Percentiles rank a stretch among this genome's conserved stretches.
Conservation (phyloP, 495 filamentous ascomycete genomes). For the Tuber microsphaerosporum region DNA sequence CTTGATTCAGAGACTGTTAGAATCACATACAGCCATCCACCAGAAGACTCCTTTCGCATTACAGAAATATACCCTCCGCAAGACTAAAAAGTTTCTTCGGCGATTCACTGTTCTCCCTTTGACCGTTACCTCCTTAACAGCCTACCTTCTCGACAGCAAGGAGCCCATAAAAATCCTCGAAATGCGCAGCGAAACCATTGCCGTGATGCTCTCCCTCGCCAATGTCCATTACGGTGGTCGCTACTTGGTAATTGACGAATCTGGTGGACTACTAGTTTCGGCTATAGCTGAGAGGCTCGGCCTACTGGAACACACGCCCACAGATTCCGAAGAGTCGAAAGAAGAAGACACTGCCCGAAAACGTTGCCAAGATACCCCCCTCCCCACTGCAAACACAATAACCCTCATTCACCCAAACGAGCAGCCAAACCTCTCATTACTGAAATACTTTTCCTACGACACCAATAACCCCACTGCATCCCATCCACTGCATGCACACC, state of each 20-base stretch:
- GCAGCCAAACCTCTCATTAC: slow-evolving; percentile 77
- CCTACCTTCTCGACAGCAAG: slow-evolving; percentile 67
- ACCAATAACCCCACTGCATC: slow-evolving; percentile 51
- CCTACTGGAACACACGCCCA: slow-evolving; percentile 53
- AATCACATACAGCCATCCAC: slow-evolving; percentile 75
- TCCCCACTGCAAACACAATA: slow-evolving; percentile 65
- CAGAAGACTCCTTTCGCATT: slow-evolving; percentile 91
- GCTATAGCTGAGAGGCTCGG: slow-evolving; percentile 90
- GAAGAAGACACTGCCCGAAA: slow-evolving; percentile 15
- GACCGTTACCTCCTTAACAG: slow-evolving; percentile 64
- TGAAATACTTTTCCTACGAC: slow-evolving; percentile 83
- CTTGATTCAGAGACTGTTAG: slow-evolving; percentile 75
- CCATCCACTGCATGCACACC: slow-evolving; percentile 74
- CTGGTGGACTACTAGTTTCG: slow-evolving; percentile 74
- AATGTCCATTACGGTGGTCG: slow-evolving; percentile 65
- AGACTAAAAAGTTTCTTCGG: slow-evolving; percentile 85
- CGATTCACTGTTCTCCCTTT: slow-evolving; percentile 77
- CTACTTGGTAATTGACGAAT: slow-evolving; percentile 88
- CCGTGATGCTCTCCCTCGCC: slow-evolving; percentile 58
- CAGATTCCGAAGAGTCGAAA: slow-evolving; percentile 14
- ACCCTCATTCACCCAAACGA: slow-evolving; percentile 80
- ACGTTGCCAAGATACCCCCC: slow-evolving; percentile 19
- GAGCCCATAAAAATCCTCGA: slow-evolving; percentile 79
- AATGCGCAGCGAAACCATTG: slow-evolving; percentile 76
- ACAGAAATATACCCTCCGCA: slow-evolving; percentile 89